Conservation (phyloP, 139 green algal genomes). For the Coelastrella sp. region DNA sequence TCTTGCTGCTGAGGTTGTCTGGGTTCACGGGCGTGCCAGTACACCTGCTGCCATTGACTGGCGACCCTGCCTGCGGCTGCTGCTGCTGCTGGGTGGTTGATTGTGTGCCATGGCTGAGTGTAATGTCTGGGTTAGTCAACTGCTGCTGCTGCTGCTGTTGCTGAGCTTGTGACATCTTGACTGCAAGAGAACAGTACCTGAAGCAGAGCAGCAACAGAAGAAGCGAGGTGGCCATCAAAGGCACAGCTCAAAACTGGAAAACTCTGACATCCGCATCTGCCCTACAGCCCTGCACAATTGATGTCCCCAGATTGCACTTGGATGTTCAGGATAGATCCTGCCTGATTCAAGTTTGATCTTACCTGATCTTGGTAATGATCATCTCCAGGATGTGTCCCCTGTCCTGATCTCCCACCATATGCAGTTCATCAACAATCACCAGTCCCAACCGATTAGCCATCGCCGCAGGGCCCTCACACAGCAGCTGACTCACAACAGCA, state of each 20-base stretch:
- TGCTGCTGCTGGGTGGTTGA: not conserved
- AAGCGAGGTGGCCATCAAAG: not conserved
- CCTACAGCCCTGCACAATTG: not conserved
- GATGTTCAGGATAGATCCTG: too few relatives aligned
- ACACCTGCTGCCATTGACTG: not conserved
- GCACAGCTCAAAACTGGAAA: not conserved
- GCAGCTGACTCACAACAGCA: constrained; percentile 67
- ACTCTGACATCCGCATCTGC: not conserved
- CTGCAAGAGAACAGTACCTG: constrained; percentile 38
- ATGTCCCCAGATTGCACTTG: too few relatives aligned
- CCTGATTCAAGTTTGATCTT: not conserved
- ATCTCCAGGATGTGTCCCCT: constrained; percentile 96
- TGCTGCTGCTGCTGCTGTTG: constrained; percentile 37
- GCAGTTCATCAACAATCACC: constrained; percentile 89
- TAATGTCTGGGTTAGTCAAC: not conserved
- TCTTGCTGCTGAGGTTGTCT: too few relatives aligned
- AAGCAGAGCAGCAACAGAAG: not conserved
- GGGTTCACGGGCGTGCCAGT: too few relatives aligned
- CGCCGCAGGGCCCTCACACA: constrained; percentile 79
- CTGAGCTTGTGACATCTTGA: not conserved
- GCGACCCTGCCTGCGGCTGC: not conserved
- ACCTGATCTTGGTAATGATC: constrained; percentile 94
- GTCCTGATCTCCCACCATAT: constrained; percentile 75
- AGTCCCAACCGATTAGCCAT: constrained; percentile 65
- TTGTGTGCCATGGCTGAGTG: not conserved